Evolutionary conservation across 116 monocot species (phyloP).

Genomic region (Trichopus zeylanicus): DNA sequence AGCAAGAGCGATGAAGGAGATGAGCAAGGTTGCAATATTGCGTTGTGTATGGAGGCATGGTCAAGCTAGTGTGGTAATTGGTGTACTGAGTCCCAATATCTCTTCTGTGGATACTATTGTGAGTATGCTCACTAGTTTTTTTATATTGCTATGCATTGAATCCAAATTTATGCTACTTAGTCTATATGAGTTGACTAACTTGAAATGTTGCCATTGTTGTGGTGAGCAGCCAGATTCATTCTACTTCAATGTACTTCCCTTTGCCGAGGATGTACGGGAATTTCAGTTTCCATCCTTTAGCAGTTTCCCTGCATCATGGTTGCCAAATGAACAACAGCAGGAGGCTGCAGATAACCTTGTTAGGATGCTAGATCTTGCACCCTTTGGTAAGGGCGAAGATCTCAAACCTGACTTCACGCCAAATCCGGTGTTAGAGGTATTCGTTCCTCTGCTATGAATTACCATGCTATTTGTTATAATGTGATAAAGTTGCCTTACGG

Average conservation of each 20-base stretch:
- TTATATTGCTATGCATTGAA: background rate
- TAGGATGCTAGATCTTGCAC: slow-evolving; percentile 64
- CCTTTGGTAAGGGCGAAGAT: slow-evolving; percentile 45
- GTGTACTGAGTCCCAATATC: slow-evolving; percentile 78
- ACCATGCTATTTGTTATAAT: background rate
- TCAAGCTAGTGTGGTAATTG: slow-evolving; percentile 76
- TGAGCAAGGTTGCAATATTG: slow-evolving; percentile 83
- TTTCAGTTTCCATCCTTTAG: slow-evolving; percentile 89
- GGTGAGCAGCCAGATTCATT: slow-evolving; percentile 84
- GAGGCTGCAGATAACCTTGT: slow-evolving; percentile 80
- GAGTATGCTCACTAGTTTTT: slow-evolving; percentile 13
- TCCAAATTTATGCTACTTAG: background rate
- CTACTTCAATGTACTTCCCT: slow-evolving; percentile 93
- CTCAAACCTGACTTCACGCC: slow-evolving; percentile 80
- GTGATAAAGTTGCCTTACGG: background rate
- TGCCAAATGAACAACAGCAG: slow-evolving; percentile 69
- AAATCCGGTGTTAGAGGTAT: slow-evolving; percentile 89
- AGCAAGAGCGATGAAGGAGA: slow-evolving; percentile 91
- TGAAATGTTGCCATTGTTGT: slow-evolving; percentile 9
- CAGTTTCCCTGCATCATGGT: slow-evolving; percentile 52
- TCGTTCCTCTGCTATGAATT: background rate
- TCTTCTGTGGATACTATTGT: slow-evolving; percentile 59
- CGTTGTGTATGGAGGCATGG: slow-evolving; percentile 90
- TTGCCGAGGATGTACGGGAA: slow-evolving; percentile 92
- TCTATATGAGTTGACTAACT: background rate